Percentiles rank a stretch among this genome's conserved stretches.
phyloP scores from a whole-genome alignment of 106 monocot genomes.

The Allium sativum region DNA sequence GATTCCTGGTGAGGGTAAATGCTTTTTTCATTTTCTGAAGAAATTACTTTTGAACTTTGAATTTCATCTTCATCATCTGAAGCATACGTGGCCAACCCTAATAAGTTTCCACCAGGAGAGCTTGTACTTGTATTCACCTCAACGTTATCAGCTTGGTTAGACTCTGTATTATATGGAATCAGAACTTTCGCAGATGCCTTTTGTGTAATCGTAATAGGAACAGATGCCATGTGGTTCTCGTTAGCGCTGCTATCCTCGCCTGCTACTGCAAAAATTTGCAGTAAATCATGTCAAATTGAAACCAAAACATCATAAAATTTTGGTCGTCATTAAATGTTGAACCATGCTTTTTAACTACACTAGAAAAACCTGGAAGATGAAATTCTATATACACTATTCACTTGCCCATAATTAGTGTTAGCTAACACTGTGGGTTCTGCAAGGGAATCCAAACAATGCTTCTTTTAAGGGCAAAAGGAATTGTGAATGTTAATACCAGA shows the following conservation, averaged over 20 bases:
- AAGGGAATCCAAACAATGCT: too few species aligned
- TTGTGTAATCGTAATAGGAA: slow-evolving; percentile 16
- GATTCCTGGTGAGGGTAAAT: neutral
- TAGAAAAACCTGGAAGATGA: too few species aligned
- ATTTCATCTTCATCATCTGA: slow-evolving; percentile 42
- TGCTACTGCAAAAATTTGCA: slow-evolving; percentile 27
- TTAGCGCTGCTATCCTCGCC: slow-evolving; percentile 10
- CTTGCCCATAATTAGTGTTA: too few species aligned
- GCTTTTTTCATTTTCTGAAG: slow-evolving; percentile 8
- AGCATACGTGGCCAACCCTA: slow-evolving; percentile 65
- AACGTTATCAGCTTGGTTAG: slow-evolving; percentile 10
- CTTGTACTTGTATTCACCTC: slow-evolving; percentile 13
- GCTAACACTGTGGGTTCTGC: too few species aligned
- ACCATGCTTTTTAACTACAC: neutral
- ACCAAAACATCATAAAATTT: neutral
- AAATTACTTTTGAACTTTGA: slow-evolving; percentile 3
- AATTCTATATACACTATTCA: too few species aligned
- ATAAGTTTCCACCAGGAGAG: slow-evolving; percentile 34
- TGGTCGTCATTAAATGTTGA: neutral
- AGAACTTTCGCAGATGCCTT: slow-evolving; percentile 29
- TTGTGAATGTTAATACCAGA: too few species aligned
- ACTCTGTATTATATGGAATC: slow-evolving; percentile 19
- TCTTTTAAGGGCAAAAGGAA: too few species aligned
- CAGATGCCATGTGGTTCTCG: slow-evolving; percentile 20
- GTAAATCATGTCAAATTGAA: slow-evolving; percentile 6